phyloP scores from a whole-genome alignment of 257 asterid genomes.

The Solanum chiquidenum region DNA sequence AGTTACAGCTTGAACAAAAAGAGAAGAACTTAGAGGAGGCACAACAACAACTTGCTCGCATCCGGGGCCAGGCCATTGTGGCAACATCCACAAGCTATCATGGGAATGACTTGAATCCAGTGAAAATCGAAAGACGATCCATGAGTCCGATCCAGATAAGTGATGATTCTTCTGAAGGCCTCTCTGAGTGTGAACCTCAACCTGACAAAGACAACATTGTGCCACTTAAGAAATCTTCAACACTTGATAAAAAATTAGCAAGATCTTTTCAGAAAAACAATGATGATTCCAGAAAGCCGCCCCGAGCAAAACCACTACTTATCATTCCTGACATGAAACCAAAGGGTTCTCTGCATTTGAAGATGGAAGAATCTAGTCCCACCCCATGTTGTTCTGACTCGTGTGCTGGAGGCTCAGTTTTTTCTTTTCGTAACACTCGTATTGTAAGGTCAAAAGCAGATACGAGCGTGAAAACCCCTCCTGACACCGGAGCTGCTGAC shows the following conservation, averaged over 20 bases:
- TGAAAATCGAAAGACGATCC: slow-evolving; percentile 12
- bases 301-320: slow-evolving; percentile 33
- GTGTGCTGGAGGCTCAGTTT: slow-evolving; percentile 11
- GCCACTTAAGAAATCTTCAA: slow-evolving; percentile 12
- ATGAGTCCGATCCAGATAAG: slow-evolving; percentile 6
- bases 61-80: slow-evolving; percentile 18
- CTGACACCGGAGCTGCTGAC: slow-evolving; percentile 24
- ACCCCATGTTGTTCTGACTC: slow-evolving; percentile 13
- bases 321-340: slow-evolving; percentile 29
- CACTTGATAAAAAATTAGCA: not conserved
- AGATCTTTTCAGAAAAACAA: slow-evolving; percentile 4
- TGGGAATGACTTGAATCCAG: slow-evolving; percentile 14
- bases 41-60: slow-evolving; percentile 38
- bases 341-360: slow-evolving; percentile 12
- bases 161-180: not conserved
- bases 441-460: slow-evolving; percentile 25
- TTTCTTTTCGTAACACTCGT: slow-evolving; percentile 10
- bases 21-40: slow-evolving; percentile 50
- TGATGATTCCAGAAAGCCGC: slow-evolving; percentile 18
- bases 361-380: slow-evolving; percentile 27
- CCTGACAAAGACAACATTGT: not conserved
- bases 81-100: slow-evolving; percentile 19
- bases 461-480: slow-evolving; percentile 11
- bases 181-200: not conserved
- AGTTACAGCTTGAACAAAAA: slow-evolving; percentile 42